Conservation (phyloP, 495 filamentous ascomycete genomes). For the Penicillium robsamsonii region DNA sequence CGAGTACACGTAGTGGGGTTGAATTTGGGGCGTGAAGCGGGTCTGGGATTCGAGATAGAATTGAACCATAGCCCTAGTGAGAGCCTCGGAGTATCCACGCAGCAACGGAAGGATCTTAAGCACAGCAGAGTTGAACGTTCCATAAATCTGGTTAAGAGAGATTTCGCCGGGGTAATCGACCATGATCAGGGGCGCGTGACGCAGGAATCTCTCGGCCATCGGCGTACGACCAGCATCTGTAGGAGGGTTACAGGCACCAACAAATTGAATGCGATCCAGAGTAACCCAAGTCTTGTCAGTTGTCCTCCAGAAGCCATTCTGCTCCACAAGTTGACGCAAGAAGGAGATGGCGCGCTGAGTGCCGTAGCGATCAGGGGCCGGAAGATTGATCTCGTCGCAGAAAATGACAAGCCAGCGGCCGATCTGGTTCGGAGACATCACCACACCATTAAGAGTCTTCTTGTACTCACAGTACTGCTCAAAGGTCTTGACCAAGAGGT, state of each 20-base stretch:
- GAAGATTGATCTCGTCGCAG: conserved; percentile 98
- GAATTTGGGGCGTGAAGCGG: conserved; percentile 90
- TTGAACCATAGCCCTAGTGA: conserved; percentile 97
- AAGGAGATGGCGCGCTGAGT: conserved; percentile 97
- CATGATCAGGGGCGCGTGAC: conserved; percentile 96
- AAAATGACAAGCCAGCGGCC: conserved; percentile 98
- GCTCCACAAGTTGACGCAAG: conserved; percentile 92
- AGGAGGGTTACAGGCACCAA: conserved; percentile 98
- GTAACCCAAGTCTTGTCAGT: conserved; percentile 98
- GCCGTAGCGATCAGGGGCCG: conserved; percentile 96
- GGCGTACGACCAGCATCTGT: conserved; percentile 96
- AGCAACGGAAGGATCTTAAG: conserved; percentile 95
- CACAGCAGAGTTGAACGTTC: conserved; percentile 94
- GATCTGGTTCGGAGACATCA: conserved; percentile 93
- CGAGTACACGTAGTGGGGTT: conserved; percentile 98
- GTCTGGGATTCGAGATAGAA: conserved; percentile 93
- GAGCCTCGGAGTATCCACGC: conserved; percentile 88
- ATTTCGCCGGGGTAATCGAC: conserved; percentile 97
- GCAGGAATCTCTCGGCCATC: conserved; percentile 87
- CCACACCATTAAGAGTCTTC: conserved; percentile 93
- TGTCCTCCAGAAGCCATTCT: conserved; percentile 98
- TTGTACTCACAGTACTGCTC: conserved; percentile 99
- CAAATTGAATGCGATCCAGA: conserved; percentile 96
- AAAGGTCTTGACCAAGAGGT: conserved; percentile 96
- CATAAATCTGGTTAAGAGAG: conserved; percentile 94